phyloP scores from a whole-genome alignment of 2,329 filamentous ascomycete genomes.

The Calonectria pauciramosa region DNA sequence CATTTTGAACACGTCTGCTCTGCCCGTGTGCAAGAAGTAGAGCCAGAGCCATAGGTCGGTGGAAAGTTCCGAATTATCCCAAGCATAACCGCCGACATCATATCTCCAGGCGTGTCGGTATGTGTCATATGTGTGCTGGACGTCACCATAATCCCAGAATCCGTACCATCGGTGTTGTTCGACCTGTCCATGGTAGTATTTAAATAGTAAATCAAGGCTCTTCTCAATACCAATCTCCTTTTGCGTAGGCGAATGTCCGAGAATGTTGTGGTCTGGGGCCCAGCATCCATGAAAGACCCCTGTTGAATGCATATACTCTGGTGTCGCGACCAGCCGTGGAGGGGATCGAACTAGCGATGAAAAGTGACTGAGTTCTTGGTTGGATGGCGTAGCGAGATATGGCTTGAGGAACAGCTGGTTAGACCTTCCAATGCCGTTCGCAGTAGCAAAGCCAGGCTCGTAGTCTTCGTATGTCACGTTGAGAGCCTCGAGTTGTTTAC shows the following conservation, averaged over 20 bases:
- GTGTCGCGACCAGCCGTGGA: conserved; percentile 62
- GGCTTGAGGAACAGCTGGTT: conserved; percentile 65
- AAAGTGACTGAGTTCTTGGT: conserved; percentile 56
- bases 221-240: conserved; percentile 59
- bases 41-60: conserved; percentile 74
- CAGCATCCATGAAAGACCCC: conserved; percentile 34
- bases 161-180: conserved; percentile 72
- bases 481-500: conserved; percentile 70
- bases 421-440: conserved; percentile 69
- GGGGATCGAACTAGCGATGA: conserved; percentile 55
- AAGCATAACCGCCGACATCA: conserved; percentile 73
- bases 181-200: conserved; percentile 68
- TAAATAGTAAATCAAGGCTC: conserved; percentile 67
- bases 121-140: conserved; percentile 72
- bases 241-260: conserved; percentile 28
- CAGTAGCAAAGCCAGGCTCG: conserved; percentile 66
- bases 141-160: conserved; percentile 72
- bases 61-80: conserved; percentile 75
- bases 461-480: conserved; percentile 75
- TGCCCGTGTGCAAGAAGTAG: conserved; percentile 71
- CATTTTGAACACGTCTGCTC: conserved; percentile 68
- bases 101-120: conserved; percentile 73
- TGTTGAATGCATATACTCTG: conserved; percentile 57
- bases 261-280: conserved; percentile 19
- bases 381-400: conserved; percentile 64